Percentiles rank a stretch among this genome's conserved stretches.
Evolutionary conservation across 2,329 filamentous ascomycete species (phyloP).

Genomic region (Metarhizium humberi): DNA sequence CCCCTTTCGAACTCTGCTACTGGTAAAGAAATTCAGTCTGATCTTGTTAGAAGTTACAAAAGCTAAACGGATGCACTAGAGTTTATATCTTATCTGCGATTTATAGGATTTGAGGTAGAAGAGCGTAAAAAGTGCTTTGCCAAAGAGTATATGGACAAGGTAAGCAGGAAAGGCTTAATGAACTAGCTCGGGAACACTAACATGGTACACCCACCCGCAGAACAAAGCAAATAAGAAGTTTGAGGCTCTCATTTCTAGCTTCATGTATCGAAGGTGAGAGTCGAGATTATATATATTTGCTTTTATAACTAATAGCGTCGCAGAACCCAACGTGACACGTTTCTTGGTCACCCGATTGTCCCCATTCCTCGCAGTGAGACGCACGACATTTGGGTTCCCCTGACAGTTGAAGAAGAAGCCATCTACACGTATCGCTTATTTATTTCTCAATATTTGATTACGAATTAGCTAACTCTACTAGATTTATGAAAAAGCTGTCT

Average conservation of each 20-base stretch:
- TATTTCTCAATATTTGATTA: background rate
- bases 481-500: background rate
- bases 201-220: background rate
- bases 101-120: slow-evolving; percentile 15
- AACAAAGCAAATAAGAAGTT: slow-evolving; percentile 8
- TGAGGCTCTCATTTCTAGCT: slow-evolving; percentile 9
- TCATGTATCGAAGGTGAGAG: slow-evolving; percentile 21
- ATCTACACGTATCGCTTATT: slow-evolving; percentile 15
- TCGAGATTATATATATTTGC: background rate
- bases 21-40: slow-evolving; percentile 13
- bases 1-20: slow-evolving; percentile 21
- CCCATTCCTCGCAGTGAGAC: slow-evolving; percentile 10
- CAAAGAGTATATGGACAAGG: slow-evolving; percentile 10
- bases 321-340: slow-evolving; percentile 18
- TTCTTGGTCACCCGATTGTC: slow-evolving; percentile 18
- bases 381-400: slow-evolving; percentile 13
- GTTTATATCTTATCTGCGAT: slow-evolving; percentile 24
- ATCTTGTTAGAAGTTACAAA: background rate
- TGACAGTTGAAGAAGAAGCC: slow-evolving; percentile 16
- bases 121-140: background rate
- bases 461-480: background rate
- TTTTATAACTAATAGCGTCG: background rate
- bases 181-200: background rate
- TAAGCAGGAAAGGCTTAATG: slow-evolving; percentile 4
- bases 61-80: slow-evolving; percentile 16